Conservation (phyloP, 805 yeast species). For the Saccharomycopsis sp. region DNA sequence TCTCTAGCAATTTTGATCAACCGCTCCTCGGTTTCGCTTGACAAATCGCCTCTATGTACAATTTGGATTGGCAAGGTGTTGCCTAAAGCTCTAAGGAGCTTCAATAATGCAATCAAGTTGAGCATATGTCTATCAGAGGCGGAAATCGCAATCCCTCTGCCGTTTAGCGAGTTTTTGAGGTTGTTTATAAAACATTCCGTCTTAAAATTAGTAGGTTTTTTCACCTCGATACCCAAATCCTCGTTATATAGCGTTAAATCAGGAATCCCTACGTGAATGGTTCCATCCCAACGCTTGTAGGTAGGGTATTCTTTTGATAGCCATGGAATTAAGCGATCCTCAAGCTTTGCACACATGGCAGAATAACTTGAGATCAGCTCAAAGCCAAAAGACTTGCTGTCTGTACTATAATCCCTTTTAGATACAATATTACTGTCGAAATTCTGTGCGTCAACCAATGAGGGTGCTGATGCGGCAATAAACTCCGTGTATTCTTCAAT, state of each 20-base stretch:
- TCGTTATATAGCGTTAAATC: constrained; percentile 26
- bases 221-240: constrained; percentile 28
- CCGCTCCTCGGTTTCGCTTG: constrained; percentile 26
- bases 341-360: constrained; percentile 29
- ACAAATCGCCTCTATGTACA: constrained; percentile 33
- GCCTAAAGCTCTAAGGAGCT: constrained; percentile 32
- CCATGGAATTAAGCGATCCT: constrained; percentile 36
- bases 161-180: constrained; percentile 28
- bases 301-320: constrained; percentile 32
- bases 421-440: background rate
- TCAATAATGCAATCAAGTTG: constrained; percentile 32
- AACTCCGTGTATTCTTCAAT: background rate
- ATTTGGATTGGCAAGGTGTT: constrained; percentile 38
- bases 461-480: background rate
- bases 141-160: constrained; percentile 31
- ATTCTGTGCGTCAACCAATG: background rate
- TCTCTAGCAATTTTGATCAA: constrained; percentile 33
- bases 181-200: constrained; percentile 26
- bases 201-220: constrained; percentile 28
- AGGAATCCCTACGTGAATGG: constrained; percentile 29
- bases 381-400: background rate
- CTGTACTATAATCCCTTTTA: too few species aligned
- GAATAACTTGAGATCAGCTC: background rate
- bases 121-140: constrained; percentile 28
- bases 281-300: constrained; percentile 33